These are phyloP conservation scores for Chimonanthus praecox DNA, from an alignment of 164 flowering plant species.

Conservation along the genomic window DNA sequence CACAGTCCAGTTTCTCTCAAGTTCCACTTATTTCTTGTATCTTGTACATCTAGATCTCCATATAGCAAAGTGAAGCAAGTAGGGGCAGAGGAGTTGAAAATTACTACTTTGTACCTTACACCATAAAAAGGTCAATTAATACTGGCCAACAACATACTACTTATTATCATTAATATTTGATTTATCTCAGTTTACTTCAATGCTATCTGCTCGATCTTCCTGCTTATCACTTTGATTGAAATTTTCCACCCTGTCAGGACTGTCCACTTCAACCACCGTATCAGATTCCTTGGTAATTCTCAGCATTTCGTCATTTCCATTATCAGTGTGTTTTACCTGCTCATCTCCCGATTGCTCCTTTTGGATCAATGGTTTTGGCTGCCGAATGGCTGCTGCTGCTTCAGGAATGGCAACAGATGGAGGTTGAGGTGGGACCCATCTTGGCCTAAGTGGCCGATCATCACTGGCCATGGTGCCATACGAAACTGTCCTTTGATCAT, in stretches of 20 bases:
- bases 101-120: no score
- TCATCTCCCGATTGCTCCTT: conserved; percentile 37
- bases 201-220: conserved; percentile 19
- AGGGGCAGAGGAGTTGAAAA: no score
- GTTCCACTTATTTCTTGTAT: not conserved
- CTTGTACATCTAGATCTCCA: no score
- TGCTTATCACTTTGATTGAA: conserved; percentile 33
- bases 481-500: conserved; percentile 26
- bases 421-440: conserved; percentile 93
- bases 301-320: conserved; percentile 47
- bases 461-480: conserved; percentile 11
- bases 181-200: conserved; percentile 12
- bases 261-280: conserved; percentile 43
- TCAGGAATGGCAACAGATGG: conserved; percentile 86
- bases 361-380: conserved; percentile 46
- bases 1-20: not conserved
- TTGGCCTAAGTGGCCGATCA: conserved; percentile 40
- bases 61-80: no score
- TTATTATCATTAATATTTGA: not conserved
- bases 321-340: conserved; percentile 30
- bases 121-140: no score
- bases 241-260: conserved; percentile 21
- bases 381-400: conserved; percentile 89
- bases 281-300: conserved; percentile 60
- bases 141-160: not conserved